phyloP scores from a whole-genome alignment of 768 basidiomycete genomes.

The Podaxis carcinomalis region DNA sequence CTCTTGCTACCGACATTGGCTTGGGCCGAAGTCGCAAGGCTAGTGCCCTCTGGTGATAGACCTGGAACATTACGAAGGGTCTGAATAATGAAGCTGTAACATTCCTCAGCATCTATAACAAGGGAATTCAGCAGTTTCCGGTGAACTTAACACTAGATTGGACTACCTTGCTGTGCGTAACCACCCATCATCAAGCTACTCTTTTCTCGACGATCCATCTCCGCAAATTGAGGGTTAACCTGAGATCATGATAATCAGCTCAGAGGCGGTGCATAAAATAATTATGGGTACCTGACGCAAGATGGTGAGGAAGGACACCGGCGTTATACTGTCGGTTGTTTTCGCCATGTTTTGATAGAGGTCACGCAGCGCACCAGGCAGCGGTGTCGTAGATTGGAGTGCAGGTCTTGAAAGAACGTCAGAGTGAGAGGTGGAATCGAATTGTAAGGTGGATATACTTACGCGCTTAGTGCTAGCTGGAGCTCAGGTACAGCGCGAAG shows the following conservation, averaged over 20 bases:
- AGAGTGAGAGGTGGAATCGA: not conserved
- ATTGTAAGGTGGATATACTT: conserved; percentile 19
- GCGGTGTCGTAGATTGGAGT: conserved; percentile 34
- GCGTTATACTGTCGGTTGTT: conserved; percentile 75
- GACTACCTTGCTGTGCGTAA: conserved; percentile 77
- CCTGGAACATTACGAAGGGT: conserved; percentile 70
- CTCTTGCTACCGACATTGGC: conserved; percentile 34
- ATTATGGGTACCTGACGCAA: conserved; percentile 48
- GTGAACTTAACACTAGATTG: conserved; percentile 21
- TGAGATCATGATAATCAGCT: conserved; percentile 13
- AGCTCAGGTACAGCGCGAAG: conserved; percentile 91
- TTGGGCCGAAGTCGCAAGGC: conserved; percentile 21
- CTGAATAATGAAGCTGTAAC: conserved; percentile 72
- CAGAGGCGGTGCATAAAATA: not conserved
- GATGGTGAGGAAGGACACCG: conserved; percentile 59
- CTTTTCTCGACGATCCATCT: conserved; percentile 47
- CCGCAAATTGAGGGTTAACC: conserved; percentile 89
- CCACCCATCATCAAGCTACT: conserved; percentile 30
- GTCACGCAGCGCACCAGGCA: conserved; percentile 55
- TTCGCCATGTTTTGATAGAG: conserved; percentile 70
- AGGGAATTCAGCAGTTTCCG: not conserved
- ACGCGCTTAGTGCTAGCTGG: conserved; percentile 63
- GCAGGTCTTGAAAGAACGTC: conserved; percentile 23
- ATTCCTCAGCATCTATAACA: conserved; percentile 82
- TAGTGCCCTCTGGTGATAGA: conserved; percentile 29